Evolutionary conservation across 768 basidiomycete species (phyloP).

Genomic region (Russula dissimulans): DNA sequence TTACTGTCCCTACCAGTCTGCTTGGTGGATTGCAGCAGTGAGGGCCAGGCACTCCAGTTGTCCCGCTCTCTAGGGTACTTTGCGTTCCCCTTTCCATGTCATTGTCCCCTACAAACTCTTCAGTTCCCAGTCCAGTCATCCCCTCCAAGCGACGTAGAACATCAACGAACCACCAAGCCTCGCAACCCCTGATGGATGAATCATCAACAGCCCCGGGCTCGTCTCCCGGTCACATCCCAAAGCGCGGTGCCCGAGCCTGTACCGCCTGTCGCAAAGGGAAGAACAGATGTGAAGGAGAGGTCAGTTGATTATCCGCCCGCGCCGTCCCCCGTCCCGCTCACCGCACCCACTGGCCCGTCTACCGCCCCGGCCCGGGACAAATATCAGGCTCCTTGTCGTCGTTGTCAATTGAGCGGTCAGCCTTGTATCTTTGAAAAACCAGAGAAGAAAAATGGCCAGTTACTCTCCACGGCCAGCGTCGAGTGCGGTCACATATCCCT

Average conservation of each 20-base stretch:
- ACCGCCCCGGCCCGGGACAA: conserved; percentile 54
- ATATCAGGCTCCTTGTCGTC: conserved; percentile 77
- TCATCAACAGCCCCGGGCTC: conserved; percentile 23
- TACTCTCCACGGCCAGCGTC: conserved; percentile 52
- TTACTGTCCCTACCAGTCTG: conserved; percentile 7
- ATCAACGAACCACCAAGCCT: conserved; percentile 20
- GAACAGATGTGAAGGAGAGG: conserved; percentile 91
- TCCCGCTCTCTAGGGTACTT: conserved; percentile 7
- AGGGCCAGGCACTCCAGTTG: not conserved
- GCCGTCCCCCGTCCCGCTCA: conserved; percentile 37
- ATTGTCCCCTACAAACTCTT: conserved; percentile 50
- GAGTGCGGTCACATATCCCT: conserved; percentile 45
- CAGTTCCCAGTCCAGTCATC: conserved; percentile 46
- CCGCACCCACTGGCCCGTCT: conserved; percentile 44
- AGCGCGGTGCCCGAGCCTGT: conserved; percentile 83
- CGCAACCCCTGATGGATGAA: conserved; percentile 24
- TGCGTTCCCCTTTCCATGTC: conserved; percentile 40
- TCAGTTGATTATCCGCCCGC: conserved; percentile 29
- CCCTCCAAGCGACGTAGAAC: conserved; percentile 45
- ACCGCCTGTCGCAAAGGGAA: conserved; percentile 86
- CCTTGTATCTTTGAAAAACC: conserved; percentile 86
- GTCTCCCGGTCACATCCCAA: conserved; percentile 59
- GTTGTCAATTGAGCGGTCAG: conserved; percentile 75
- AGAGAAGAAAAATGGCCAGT: conserved; percentile 69
- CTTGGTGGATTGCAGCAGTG: not conserved